Percentiles rank a stretch among this genome's conserved stretches.
Conservation (phyloP, 2,329 filamentous ascomycete genomes). For the Xylaria sp. region DNA sequence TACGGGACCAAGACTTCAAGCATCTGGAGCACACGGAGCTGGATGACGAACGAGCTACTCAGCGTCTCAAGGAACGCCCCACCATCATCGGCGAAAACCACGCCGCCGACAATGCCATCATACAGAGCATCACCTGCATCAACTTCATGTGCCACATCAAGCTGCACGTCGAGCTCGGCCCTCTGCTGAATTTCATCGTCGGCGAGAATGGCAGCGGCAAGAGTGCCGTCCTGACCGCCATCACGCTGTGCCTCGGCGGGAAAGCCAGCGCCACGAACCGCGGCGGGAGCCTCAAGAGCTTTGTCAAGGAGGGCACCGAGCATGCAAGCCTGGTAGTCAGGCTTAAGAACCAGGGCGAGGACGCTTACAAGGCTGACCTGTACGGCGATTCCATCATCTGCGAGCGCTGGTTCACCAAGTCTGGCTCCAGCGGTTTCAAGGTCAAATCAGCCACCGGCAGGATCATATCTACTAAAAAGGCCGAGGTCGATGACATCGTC, state of each 20-base stretch:
- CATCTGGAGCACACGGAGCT: constrained; percentile 66
- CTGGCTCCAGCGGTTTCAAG: constrained; percentile 84
- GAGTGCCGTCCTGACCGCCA: constrained; percentile 91
- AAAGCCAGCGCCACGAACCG: constrained; percentile 94
- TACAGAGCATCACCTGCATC: constrained; percentile 84
- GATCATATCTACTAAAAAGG: constrained; percentile 82
- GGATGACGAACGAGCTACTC: constrained; percentile 72
- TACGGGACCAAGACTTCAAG: constrained; percentile 68
- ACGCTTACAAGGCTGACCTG: constrained; percentile 82
- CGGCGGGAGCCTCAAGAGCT: constrained; percentile 85
- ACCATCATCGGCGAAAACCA: constrained; percentile 71
- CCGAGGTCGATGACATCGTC: constrained; percentile 89
- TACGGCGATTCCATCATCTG: constrained; percentile 89
- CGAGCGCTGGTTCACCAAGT: constrained; percentile 86
- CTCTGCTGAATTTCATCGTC: constrained; percentile 97
- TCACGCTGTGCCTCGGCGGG: constrained; percentile 93
- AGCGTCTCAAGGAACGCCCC: constrained; percentile 66
- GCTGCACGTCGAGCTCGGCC: constrained; percentile 85
- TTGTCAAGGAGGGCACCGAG: constrained; percentile 90
- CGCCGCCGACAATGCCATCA: constrained; percentile 83
- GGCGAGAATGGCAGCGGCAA: constrained; percentile 98
- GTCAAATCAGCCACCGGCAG: constrained; percentile 78
- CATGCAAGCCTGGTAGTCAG: constrained; percentile 80
- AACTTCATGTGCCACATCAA: constrained; percentile 98
- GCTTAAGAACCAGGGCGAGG: constrained; percentile 88